Evolutionary conservation across 2,329 filamentous ascomycete genomes (phyloP).

Genomic region (Nothomitra cinnamomea): DNA sequence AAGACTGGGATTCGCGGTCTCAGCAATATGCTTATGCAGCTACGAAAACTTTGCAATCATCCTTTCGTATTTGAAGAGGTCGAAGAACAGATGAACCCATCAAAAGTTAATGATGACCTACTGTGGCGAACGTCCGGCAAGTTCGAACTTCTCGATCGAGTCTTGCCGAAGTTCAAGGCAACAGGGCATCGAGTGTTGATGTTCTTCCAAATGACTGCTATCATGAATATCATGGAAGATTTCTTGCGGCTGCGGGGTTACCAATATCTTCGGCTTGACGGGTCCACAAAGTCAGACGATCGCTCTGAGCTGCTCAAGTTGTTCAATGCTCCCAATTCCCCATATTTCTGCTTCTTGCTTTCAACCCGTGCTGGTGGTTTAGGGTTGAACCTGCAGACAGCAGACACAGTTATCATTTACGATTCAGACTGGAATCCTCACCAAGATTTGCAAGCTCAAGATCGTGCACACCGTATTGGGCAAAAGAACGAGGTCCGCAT

Average conservation of each 20-base stretch:
- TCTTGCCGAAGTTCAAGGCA: conserved; percentile 82
- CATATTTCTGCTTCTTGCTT: conserved; percentile 96
- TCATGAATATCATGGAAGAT: conserved; percentile 99
- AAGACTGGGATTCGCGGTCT: conserved; percentile 87
- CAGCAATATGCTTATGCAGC: conserved; percentile 99
- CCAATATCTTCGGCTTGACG: conserved; percentile 81
- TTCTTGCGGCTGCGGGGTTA: conserved; percentile 74
- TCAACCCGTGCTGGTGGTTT: conserved; percentile 96
- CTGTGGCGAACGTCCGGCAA: conserved; percentile 94
- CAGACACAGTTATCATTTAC: conserved; percentile 98
- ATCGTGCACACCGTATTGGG: conserved; percentile 98
- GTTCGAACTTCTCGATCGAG: conserved; percentile 83
- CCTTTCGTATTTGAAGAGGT: conserved; percentile 97
- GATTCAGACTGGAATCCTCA: conserved; percentile 99
- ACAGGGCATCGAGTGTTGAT: conserved; percentile 92
- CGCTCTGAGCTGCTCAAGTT: conserved; percentile 74
- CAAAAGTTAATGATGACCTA: conserved; percentile 73
- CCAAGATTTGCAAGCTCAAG: conserved; percentile 95
- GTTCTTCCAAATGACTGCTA: conserved; percentile 99
- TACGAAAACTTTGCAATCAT: conserved; percentile 97
- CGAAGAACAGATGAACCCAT: conserved; percentile 93
- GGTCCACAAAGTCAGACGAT: conserved; percentile 94
- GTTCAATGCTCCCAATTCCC: conserved; percentile 80
- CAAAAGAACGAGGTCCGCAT: conserved; percentile 99
- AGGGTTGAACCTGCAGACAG: conserved; percentile 90